phyloP scores from a whole-genome alignment of 2,329 filamentous ascomycete species.

The Xylariaceae sp. region DNA sequence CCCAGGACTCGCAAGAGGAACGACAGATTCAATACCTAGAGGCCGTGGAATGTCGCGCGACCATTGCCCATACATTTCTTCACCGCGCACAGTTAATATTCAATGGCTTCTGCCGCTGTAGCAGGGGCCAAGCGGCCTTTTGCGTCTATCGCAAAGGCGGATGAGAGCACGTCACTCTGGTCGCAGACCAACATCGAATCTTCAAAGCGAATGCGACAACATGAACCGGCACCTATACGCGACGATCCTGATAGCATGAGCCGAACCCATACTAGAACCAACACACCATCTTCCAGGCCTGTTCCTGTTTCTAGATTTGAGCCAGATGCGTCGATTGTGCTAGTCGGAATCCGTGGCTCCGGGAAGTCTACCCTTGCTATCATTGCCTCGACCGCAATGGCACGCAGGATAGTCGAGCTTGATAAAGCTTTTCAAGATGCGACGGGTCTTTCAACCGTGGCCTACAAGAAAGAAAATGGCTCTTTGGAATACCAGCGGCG shows the following conservation, averaged over 20 bases:
- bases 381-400: constrained; percentile 70
- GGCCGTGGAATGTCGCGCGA: no score
- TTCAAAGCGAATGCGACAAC: constrained; percentile 10
- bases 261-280: constrained; percentile 11
- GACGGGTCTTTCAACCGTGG: constrained; percentile 59
- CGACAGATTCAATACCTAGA: no score
- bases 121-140: constrained; percentile 40
- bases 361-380: constrained; percentile 75
- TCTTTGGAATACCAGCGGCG: constrained; percentile 59
- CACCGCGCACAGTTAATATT: not conserved
- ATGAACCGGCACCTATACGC: not conserved
- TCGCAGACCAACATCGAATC: constrained; percentile 3
- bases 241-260: not conserved
- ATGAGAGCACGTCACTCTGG: constrained; percentile 17
- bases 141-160: constrained; percentile 31
- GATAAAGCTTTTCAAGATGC: constrained; percentile 66
- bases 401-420: constrained; percentile 65
- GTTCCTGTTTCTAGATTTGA: constrained; percentile 41
- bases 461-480: constrained; percentile 63
- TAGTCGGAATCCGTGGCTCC: constrained; percentile 70
- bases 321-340: constrained; percentile 65
- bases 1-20: no score
- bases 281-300: constrained; percentile 24
- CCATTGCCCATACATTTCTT: no score
- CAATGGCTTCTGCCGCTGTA: constrained; percentile 30